Evolutionary conservation across 805 yeast genomes (phyloP).

Genomic region (Sugiyamaella chiloensis): DNA sequence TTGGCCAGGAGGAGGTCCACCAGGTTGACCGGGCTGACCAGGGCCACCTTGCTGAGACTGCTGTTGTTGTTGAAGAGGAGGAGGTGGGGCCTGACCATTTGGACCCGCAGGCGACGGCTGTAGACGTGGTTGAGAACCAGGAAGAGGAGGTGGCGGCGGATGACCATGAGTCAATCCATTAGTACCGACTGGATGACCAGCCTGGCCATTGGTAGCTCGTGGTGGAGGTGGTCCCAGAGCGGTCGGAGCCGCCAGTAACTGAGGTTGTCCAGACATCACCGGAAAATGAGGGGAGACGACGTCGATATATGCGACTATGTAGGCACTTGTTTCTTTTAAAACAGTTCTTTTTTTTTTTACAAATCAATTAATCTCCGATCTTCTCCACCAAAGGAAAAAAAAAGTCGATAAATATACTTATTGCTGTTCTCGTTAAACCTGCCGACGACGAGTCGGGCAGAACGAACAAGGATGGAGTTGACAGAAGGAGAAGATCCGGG

Average conservation of each 20-base stretch:
- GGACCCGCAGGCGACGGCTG: slow-evolving; percentile 2
- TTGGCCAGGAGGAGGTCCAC: slow-evolving; percentile 30
- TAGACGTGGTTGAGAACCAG: slow-evolving; percentile 5
- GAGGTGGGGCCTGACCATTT: slow-evolving; percentile 7
- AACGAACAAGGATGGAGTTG: too few relatives aligned
- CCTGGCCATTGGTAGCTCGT: slow-evolving; percentile 19
- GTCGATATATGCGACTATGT: background rate
- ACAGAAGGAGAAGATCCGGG: too few relatives aligned
- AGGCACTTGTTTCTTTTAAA: slow-evolving; percentile 1
- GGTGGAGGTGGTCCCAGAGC: slow-evolving; percentile 18
- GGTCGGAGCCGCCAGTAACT: slow-evolving; percentile 20
- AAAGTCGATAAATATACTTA: too few relatives aligned
- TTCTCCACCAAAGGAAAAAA: too few relatives aligned
- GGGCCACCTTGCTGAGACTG: slow-evolving; percentile 14
- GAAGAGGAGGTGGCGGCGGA: slow-evolving; percentile 2
- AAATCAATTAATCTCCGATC: too few relatives aligned
- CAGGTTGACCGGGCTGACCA: slow-evolving; percentile 13
- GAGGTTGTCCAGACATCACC: slow-evolving; percentile 16
- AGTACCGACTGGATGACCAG: slow-evolving; percentile 5
- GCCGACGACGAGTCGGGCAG: background rate
- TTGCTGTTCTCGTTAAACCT: too few relatives aligned
- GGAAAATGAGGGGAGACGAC: background rate
- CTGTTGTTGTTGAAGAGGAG: slow-evolving; percentile 15
- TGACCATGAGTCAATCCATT: background rate
- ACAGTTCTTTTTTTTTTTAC: slow-evolving; percentile 1